phyloP scores from a whole-genome alignment of 352 stramenopile species.

The Blastocystis sp. region DNA sequence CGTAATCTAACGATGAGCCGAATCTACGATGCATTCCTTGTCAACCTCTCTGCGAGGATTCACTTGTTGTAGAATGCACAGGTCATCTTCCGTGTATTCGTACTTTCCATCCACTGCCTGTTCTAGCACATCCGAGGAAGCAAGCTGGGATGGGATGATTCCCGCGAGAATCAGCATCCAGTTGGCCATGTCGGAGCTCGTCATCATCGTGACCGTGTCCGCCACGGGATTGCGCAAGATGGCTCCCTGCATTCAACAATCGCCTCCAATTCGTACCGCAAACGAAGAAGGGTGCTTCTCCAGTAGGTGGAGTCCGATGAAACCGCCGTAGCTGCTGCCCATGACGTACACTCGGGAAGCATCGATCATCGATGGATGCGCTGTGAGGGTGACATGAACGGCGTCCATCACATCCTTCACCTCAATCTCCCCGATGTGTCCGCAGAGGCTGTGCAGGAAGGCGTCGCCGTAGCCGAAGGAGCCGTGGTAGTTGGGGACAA shows the following conservation, averaged over 20 bases:
- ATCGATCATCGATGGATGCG: not conserved
- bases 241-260: not conserved
- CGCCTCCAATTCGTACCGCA: not conserved
- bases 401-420: conserved; percentile 20
- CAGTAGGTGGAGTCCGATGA: conserved; percentile 10
- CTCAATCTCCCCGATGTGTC: conserved; percentile 42
- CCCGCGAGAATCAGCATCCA: conserved; percentile 55
- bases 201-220: conserved; percentile 43
- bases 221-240: conserved; percentile 52
- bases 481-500: conserved; percentile 61
- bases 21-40: not conserved
- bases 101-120: conserved; percentile 2
- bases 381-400: not conserved
- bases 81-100: not conserved
- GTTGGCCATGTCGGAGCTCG: conserved; percentile 28
- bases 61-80: not conserved
- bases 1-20: not conserved
- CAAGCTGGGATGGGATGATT: not conserved
- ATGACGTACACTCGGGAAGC: conserved; percentile 12
- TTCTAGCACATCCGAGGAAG: not conserved
- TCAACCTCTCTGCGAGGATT: not conserved
- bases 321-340: conserved; percentile 62
- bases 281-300: not conserved
- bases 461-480: conserved; percentile 29
- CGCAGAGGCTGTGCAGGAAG: conserved; percentile 34